Evolutionary conservation across 306 rosid species (phyloP), one percentile per base, ranked within the genome.

Genomic region (Vicia villosa): DNA sequence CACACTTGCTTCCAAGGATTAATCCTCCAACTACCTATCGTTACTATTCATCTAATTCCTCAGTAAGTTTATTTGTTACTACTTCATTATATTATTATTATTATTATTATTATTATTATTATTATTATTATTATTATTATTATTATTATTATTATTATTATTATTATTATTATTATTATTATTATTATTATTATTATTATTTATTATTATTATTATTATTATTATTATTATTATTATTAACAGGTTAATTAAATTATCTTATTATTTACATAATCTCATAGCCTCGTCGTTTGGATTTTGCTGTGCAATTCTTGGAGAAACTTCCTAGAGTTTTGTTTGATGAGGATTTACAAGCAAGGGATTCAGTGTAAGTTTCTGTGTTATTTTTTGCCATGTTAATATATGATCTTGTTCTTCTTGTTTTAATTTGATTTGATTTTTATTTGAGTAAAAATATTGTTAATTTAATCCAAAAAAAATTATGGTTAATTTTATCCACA

Each of bases 231-330:
- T n/a, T n/a, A n/a, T n/a, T n/a, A n/a, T n/a, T n/a, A 34, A 34
- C 38, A 34, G 2, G 1, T 34, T 43, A 43, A 43, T 13, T 43
- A 43, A 43, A n/a, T 13, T 0, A 43, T 43, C 15, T 43, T 43
- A 70, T 34, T 32, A 32, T 32, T 32, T 32, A 6, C 37, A 66
- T 50, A 50, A 50, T 32, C 51, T 34, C 34, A 26, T 65, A 86
- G 91, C 79, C 80, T 74, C 89, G 82, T 74, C 91, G 77, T 32
- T 85, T 86, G 83, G 95, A 84, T 80, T 79, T 85, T 63, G 84
- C 84, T 19, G 77, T 77, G 10, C 87, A 86, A 77, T 78, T 85
- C 51, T 73, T 84, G 42, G 87, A 92, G 50, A 82, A 82, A 74
- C 90, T 91, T 81, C 87, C 91, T 69, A 81, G 63, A 70, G 67